Evolutionary conservation across 257 asterid species (phyloP), one percentile per base, ranked within the genome.

Genomic region (Eustoma russellianum): DNA sequence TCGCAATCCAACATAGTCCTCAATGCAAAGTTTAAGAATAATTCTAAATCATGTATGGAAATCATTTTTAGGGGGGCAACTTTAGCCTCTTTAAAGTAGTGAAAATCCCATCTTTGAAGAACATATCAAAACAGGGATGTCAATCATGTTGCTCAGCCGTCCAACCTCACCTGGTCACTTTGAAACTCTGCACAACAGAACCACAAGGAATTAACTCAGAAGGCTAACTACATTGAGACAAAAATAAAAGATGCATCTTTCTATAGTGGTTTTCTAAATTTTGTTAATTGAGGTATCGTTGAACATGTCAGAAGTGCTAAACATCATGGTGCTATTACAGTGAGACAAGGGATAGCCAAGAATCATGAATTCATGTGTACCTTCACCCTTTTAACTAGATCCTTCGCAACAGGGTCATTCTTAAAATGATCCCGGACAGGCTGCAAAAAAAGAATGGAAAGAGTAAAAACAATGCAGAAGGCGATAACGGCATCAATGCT

Each of bases 361-460:
- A 28, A 48, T 60, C 58, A 56, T 51, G 45, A 17, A 41, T 9
- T 2, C 76, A 33, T 9, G 2, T 73, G 33, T 76, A 88, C 94
- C 94, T 84, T 88, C 45, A 88, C 93, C 62, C 78, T 78, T 68
- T 74, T 79, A 54, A 88, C 6, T 24, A 88, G 81, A 7, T 82
- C 93, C 78, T 73, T 88, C 46, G 96, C 94, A 52, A 65, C 72
- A 3, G 67, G 69, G 53, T 88, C 83, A 35, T 60, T 77, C 59
- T 61, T 78, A 74, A 88, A 88, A 69, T 84, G 96, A 61, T 88
- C 88, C 48, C 94, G 87, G 9, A 86, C 93, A 30, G 90, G 93
- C 90, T 86, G 83, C 75, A 78, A n/a, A 62, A 18, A 38, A 13
- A 45, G 49, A 35, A 51, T 44, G 49, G 8, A 52, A 60, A 46